Evolutionary conservation across 257 asterid genomes (phyloP).

Genomic region (Solanum rostratum): DNA sequence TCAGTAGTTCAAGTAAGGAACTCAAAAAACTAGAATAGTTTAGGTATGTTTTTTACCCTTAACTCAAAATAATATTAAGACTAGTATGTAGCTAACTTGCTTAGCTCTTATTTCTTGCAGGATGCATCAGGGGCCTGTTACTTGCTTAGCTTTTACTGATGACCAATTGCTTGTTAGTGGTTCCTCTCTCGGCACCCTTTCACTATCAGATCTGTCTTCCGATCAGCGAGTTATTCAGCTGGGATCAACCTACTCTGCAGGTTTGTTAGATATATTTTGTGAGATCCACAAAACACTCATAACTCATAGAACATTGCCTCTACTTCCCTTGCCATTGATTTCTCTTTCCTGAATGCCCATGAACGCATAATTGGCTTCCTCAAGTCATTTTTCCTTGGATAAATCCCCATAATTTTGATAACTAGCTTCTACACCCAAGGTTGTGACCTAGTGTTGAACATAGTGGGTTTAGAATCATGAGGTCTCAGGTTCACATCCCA

Average conservation of each 20-base stretch:
- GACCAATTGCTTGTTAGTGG: constrained; percentile 82
- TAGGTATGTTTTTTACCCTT: neutral
- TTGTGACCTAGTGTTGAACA: neutral
- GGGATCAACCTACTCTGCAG: constrained; percentile 50
- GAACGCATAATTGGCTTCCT: neutral
- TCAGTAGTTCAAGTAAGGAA: no score
- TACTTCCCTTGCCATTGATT: neutral
- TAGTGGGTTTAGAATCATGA: neutral
- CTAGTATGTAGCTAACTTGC: neutral
- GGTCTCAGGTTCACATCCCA: neutral
- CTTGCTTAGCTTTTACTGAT: constrained; percentile 63
- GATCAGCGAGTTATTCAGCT: constrained; percentile 64
- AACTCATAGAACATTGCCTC: neutral
- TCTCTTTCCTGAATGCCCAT: neutral
- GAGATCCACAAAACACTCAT: neutral
- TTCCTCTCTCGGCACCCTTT: constrained; percentile 71
- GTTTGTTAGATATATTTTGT: constrained; percentile 18
- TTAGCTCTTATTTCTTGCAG: constrained; percentile 22
- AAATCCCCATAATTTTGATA: neutral
- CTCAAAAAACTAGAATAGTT: no score
- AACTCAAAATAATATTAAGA: neutral
- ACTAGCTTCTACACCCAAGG: neutral
- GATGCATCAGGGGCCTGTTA: constrained; percentile 77
- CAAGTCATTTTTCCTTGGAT: neutral
- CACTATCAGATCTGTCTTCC: constrained; percentile 82